These are phyloP conservation scores for Arachnomyces sp. DNA, from an alignment of 2,329 filamentous ascomycete species.

Conservation along the genomic window DNA sequence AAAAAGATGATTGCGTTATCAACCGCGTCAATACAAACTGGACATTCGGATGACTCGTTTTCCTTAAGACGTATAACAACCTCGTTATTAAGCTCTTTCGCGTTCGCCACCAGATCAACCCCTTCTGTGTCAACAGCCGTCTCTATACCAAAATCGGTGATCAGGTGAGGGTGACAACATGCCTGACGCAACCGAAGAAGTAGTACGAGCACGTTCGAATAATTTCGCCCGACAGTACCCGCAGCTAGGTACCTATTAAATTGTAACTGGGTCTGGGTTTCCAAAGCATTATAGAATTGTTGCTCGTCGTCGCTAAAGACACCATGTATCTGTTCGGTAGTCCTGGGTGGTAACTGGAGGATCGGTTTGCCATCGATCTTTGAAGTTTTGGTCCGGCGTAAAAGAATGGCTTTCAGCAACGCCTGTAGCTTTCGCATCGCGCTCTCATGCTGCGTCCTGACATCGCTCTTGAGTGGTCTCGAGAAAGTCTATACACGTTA, in stretches of 20 bases:
- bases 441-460: constrained; percentile 25
- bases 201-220: constrained; percentile 72
- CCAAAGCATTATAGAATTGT: constrained; percentile 58
- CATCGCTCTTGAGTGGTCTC: constrained; percentile 41
- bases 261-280: constrained; percentile 57
- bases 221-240: constrained; percentile 62
- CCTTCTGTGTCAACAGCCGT: constrained; percentile 38
- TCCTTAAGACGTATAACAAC: constrained; percentile 62
- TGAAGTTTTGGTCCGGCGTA: constrained; percentile 75
- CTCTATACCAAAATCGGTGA: constrained; percentile 56
- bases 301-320: constrained; percentile 60
- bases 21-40: constrained; percentile 71
- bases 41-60: constrained; percentile 63
- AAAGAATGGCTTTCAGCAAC: constrained; percentile 69
- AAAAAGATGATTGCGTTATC: constrained; percentile 69
- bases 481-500: constrained; percentile 40
- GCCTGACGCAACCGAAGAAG: constrained; percentile 73
- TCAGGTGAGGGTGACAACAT: constrained; percentile 68
- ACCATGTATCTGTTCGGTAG: constrained; percentile 54
- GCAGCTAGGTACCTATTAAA: constrained; percentile 71
- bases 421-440: constrained; percentile 67
- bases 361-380: constrained; percentile 73
- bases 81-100: constrained; percentile 50
- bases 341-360: constrained; percentile 59
- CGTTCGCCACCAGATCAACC: constrained; percentile 54